Evolutionary conservation across 2,329 filamentous ascomycete species (phyloP).

Genomic region (Sclerotinia sclerotiorum): DNA sequence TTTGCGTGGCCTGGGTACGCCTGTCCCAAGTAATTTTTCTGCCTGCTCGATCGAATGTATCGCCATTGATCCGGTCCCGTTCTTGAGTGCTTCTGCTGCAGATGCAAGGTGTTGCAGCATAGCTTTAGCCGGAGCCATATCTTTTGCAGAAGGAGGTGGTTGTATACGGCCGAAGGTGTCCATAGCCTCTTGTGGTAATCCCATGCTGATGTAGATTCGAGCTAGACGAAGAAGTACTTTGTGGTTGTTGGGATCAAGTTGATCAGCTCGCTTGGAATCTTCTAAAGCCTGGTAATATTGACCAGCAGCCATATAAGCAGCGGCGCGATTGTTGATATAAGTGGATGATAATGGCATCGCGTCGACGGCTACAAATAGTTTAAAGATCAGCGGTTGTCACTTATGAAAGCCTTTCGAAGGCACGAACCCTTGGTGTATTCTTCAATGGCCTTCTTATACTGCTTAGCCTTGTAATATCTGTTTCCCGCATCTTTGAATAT

Average conservation of each 20-base stretch:
- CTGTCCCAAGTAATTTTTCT: slow-evolving; percentile 71
- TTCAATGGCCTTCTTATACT: slow-evolving; percentile 82
- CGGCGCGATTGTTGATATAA: slow-evolving; percentile 92
- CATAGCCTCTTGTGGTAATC: slow-evolving; percentile 82
- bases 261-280: slow-evolving; percentile 79
- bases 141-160: slow-evolving; percentile 78
- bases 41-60: slow-evolving; percentile 90
- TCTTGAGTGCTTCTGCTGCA: slow-evolving; percentile 73
- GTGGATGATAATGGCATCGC: slow-evolving; percentile 82
- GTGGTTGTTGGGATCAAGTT: slow-evolving; percentile 79
- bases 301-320: slow-evolving; percentile 86
- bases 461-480: slow-evolving; percentile 93
- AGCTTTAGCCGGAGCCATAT: slow-evolving; percentile 76
- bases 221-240: slow-evolving; percentile 88
- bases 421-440: slow-evolving; percentile 88
- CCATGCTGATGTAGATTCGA: slow-evolving; percentile 84
- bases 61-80: slow-evolving; percentile 85
- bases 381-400: slow-evolving; percentile 23
- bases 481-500: slow-evolving; percentile 90
- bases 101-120: slow-evolving; percentile 82
- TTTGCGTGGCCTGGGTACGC: slow-evolving; percentile 80
- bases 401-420: background rate
- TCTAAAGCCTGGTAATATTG: slow-evolving; percentile 78
- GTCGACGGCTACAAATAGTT: slow-evolving; percentile 69
- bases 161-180: slow-evolving; percentile 78